phyloP scores from a whole-genome alignment of 306 rosid genomes.

The Dryas drummondii region DNA sequence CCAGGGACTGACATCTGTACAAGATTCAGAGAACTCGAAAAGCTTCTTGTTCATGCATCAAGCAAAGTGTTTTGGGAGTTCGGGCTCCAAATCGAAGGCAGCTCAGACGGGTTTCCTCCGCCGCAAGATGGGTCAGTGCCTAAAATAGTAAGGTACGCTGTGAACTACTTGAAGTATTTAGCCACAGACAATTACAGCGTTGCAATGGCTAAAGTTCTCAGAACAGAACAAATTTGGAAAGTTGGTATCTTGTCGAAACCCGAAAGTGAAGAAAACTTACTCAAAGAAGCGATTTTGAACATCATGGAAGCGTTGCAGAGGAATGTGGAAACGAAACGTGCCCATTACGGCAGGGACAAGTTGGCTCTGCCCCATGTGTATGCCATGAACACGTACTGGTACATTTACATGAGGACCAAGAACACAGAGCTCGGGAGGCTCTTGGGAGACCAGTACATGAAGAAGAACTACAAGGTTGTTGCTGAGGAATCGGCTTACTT shows the following conservation, averaged over 20 bases:
- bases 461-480: constrained; percentile 46
- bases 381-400: constrained; percentile 85
- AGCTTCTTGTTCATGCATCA: constrained; percentile 76
- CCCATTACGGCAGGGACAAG: constrained; percentile 51
- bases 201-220: constrained; percentile 66
- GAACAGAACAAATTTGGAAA: constrained; percentile 76
- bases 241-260: constrained; percentile 37
- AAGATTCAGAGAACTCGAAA: constrained; percentile 67
- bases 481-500: constrained; percentile 79
- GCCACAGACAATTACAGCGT: constrained; percentile 49
- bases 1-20: constrained; percentile 57
- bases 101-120: constrained; percentile 62
- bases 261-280: constrained; percentile 44
- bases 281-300: constrained; percentile 55
- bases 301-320: constrained; percentile 80
- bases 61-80: constrained; percentile 85
- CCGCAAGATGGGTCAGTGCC: constrained; percentile 81
- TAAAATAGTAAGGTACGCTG: constrained; percentile 67
- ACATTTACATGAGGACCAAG: constrained; percentile 78
- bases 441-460: constrained; percentile 61
- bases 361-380: constrained; percentile 40
- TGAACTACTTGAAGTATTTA: constrained; percentile 76
- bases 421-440: constrained; percentile 74
- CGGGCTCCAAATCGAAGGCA: constrained; percentile 79
- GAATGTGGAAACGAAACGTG: constrained; percentile 65